Evolutionary conservation across 2,329 filamentous ascomycete species (phyloP), one percentile per base, ranked within the genome.

Genomic region (Fusarium robinianum): DNA sequence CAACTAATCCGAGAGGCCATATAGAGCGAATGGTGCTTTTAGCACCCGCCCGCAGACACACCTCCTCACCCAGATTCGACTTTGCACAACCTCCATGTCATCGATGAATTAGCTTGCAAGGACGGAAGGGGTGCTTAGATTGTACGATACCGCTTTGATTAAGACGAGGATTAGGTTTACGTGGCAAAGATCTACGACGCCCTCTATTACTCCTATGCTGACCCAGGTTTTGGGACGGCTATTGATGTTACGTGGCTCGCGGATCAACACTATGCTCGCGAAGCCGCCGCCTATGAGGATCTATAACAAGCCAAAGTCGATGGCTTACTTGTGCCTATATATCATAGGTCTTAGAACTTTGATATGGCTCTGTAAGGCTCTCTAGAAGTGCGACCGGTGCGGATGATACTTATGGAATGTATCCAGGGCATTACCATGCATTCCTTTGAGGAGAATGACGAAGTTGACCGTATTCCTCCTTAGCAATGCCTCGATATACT

Each of bases 371-470:
- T 47, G 2, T 11, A 24, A 11, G 11, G 14, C n/a, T 7, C 12
- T 22, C 2, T 5, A 26, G 16, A 38, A 5, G n/a, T 23, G n/a
- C 33, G 35, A 23, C 19, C 30, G 4, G 49, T 41, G 4, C 38
- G 38, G 3, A 8, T 53, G 5, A 29, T 43, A 18, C 33, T 46
- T 22, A 46, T 50, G 37, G 47, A 47, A 23, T 42, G 29, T 17
- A 26, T 50, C 12, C 6, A 19, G 19, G 43, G 42, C 18, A 25
- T 35, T 14, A 32, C 15, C 15, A 24, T 51, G 43, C 8, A 23
- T 9, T 46, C 37, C 10, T 34, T 42, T 27, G 32, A 11, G 8
- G n/a, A 22, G 4, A 22, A 8, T 6, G 21, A 15, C 4, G 15
- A 17, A 8, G n/a, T 15, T 5, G 4, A 7, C 5, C 5, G 14